These are phyloP conservation scores for Carex littledalei DNA, from an alignment of 176 grass and related monocot genomes.

Conservation along the genomic window DNA sequence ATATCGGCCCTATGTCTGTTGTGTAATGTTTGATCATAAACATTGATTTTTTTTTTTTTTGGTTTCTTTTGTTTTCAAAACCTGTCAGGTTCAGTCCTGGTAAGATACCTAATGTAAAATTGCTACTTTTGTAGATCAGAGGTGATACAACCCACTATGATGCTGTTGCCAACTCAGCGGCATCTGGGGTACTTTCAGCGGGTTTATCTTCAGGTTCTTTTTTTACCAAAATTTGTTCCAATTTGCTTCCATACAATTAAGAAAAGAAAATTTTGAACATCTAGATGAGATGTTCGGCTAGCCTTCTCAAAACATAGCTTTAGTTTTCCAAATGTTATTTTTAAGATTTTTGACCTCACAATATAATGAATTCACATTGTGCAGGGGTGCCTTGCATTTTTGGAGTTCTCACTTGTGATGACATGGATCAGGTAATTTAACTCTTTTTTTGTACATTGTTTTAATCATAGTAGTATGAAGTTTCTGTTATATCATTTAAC, in stretches of 20 bases:
- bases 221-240: constrained; percentile 21
- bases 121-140: constrained; percentile 60
- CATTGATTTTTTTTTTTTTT: background rate
- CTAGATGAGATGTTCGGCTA: background rate
- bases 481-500: background rate
- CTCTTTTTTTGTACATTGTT: background rate
- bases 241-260: constrained; percentile 1
- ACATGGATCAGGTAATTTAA: constrained; percentile 91
- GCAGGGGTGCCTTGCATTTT: constrained; percentile 83
- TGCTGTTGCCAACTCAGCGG: constrained; percentile 91
- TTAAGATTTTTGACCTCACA: constrained; percentile 12
- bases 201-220: constrained; percentile 59
- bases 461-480: background rate
- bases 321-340: constrained; percentile 7
- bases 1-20: background rate
- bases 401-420: constrained; percentile 95
- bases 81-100: background rate
- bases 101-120: background rate
- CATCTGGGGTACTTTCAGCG: constrained; percentile 88
- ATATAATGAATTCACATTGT: constrained; percentile 20
- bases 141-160: constrained; percentile 96
- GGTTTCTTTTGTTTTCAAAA: background rate
- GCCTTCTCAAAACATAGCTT: background rate
- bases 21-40: background rate
- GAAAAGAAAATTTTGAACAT: background rate